These are phyloP conservation scores for Fusarium napiforme DNA, from an alignment of 2,329 filamentous ascomycete genomes.

Conservation along the genomic window DNA sequence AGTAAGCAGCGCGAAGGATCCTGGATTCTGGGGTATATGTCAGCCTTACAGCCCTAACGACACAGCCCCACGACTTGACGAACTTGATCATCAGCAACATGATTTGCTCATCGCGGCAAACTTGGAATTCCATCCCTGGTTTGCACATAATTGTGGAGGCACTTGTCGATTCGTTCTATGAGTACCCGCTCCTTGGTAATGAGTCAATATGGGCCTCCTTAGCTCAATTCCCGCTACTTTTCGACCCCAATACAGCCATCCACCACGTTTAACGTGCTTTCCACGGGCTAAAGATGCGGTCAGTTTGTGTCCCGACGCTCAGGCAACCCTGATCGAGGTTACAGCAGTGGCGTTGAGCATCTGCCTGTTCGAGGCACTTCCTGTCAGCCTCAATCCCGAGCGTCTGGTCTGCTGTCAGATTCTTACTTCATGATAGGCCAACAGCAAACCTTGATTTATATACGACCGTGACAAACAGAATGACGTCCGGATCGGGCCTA, in stretches of 20 bases:
- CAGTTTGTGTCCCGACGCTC: conserved; percentile 6
- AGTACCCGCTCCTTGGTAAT: conserved; percentile 19
- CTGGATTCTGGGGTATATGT: conserved; percentile 40
- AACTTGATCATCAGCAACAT: conserved; percentile 17
- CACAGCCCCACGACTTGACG: conserved; percentile 14
- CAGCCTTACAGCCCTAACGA: conserved; percentile 46
- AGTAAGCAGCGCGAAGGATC: conserved; percentile 35
- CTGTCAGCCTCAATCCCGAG: conserved; percentile 33
- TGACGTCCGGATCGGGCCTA: conserved; percentile 30
- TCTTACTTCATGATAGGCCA: conserved; percentile 36
- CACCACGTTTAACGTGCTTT: conserved; percentile 7
- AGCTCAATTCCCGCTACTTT: conserved; percentile 23
- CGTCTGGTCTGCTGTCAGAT: conserved; percentile 37
- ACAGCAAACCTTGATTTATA: conserved; percentile 3
- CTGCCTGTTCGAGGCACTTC: conserved; percentile 29
- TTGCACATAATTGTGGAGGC: conserved; percentile 13
- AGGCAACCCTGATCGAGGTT: conserved; percentile 22
- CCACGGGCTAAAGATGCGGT: conserved; percentile 17
- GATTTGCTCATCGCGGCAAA: conserved; percentile 18
- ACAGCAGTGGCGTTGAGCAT: conserved; percentile 20
- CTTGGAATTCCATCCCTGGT: conserved; percentile 19
- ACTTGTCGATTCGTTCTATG: conserved; percentile 5
- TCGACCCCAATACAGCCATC: conserved; percentile 9
- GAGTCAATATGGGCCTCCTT: conserved; percentile 28
- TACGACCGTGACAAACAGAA: conserved; percentile 26